Evolutionary conservation across 768 basidiomycete species (phyloP).

Genomic region (Macrocybe gigantea): DNA sequence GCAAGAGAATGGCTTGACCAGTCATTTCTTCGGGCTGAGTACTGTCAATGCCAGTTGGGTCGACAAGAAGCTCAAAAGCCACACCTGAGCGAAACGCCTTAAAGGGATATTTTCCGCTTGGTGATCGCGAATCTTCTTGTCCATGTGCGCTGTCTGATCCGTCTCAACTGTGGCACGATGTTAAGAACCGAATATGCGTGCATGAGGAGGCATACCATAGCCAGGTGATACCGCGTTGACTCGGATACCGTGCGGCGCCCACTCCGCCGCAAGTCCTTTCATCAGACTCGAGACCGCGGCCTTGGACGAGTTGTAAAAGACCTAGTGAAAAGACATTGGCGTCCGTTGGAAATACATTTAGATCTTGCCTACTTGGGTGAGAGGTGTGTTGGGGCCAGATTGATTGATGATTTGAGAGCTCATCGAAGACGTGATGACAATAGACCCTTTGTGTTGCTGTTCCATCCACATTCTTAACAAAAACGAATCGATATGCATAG

Average conservation of each 20-base stretch:
- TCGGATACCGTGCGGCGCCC: constrained; percentile 46
- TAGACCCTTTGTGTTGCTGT: constrained; percentile 36
- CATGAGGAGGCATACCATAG: constrained; percentile 32
- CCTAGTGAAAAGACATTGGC: constrained; percentile 18
- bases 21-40: constrained; percentile 50
- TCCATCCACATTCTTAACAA: constrained; percentile 38
- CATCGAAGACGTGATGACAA: constrained; percentile 64
- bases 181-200: background rate
- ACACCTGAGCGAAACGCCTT: constrained; percentile 50
- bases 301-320: constrained; percentile 64
- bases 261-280: constrained; percentile 59
- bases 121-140: constrained; percentile 38
- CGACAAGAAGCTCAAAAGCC: background rate
- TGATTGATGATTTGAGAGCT: constrained; percentile 63
- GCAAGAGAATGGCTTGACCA: constrained; percentile 47
- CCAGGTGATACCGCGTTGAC: constrained; percentile 62
- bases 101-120: constrained; percentile 48
- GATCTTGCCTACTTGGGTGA: constrained; percentile 37
- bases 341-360: background rate
- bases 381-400: constrained; percentile 31
- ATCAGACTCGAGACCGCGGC: constrained; percentile 54
- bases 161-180: constrained; percentile 37
- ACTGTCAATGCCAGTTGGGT: background rate
- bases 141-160: constrained; percentile 53
- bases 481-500: background rate